Conservation (phyloP, 306 rosid genomes). For the Quercus wislizeni region DNA sequence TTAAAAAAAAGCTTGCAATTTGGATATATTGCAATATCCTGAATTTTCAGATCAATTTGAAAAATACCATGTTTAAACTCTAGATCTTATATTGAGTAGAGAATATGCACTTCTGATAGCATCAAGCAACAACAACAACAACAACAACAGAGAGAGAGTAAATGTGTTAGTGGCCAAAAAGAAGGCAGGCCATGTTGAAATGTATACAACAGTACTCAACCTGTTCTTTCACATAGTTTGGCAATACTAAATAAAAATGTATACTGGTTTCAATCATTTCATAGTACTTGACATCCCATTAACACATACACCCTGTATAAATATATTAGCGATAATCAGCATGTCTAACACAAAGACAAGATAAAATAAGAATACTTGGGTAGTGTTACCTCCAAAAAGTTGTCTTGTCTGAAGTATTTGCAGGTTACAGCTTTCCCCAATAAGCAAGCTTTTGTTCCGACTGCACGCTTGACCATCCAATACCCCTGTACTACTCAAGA, state of each 20-base stretch:
- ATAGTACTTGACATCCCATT: not conserved
- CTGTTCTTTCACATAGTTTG: not conserved
- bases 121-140: not conserved
- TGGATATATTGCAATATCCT: not conserved
- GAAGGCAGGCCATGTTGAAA: not conserved
- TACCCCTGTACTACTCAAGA: conserved; percentile 64
- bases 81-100: not conserved
- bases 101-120: not conserved
- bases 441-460: conserved; percentile 97
- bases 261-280: not conserved
- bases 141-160: not conserved
- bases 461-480: conserved; percentile 99
- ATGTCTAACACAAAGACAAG: conserved; percentile 2
- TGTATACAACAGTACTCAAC: not conserved
- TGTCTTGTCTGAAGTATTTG: conserved; percentile 75
- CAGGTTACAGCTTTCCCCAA: conserved; percentile 92
- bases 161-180: not conserved
- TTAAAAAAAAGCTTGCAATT: not conserved
- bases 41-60: not conserved
- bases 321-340: conserved; percentile 2
- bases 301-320: not conserved
- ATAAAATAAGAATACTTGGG: not conserved
- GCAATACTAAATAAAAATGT: not conserved
- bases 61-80: not conserved
- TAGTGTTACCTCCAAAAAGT: conserved; percentile 78